These are phyloP conservation scores for Calocybe indica DNA, from an alignment of 768 basidiomycete genomes.

Conservation along the genomic window DNA sequence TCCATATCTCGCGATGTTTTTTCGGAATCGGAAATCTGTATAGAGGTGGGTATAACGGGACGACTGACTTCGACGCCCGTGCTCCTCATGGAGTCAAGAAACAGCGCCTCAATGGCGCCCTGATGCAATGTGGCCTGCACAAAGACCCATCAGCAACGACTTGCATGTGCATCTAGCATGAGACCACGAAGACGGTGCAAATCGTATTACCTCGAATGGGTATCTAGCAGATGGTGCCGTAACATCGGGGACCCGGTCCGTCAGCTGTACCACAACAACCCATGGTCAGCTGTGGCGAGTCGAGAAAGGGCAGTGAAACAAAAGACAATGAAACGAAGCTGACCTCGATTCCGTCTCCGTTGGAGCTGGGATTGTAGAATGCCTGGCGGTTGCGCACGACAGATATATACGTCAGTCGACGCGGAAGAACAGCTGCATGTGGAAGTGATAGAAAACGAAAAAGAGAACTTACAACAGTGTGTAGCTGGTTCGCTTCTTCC, in stretches of 20 bases:
- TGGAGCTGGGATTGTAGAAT: slow-evolving; percentile 62
- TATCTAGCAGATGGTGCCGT: slow-evolving; percentile 58
- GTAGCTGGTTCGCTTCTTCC: slow-evolving; percentile 61
- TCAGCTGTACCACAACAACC: slow-evolving; percentile 34
- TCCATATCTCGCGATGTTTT: slow-evolving; percentile 34
- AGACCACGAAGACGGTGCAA: neutral
- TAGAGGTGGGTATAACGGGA: slow-evolving; percentile 41
- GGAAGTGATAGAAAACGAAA: neutral
- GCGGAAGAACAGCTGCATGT: neutral
- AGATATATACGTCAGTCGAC: neutral
- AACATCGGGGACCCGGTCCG: slow-evolving; percentile 57
- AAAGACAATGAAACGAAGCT: slow-evolving; percentile 1
- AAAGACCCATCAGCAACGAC: neutral
- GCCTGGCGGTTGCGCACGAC: slow-evolving; percentile 35
- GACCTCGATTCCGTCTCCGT: slow-evolving; percentile 58
- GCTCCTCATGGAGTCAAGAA: slow-evolving; percentile 47
- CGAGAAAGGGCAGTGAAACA: neutral
- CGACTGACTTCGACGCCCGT: slow-evolving; percentile 45
- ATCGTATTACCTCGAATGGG: slow-evolving; percentile 54
- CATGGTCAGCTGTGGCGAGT: neutral
- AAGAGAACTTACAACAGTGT: slow-evolving; percentile 48
- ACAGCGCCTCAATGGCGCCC: slow-evolving; percentile 55
- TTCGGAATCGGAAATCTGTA: slow-evolving; percentile 39
- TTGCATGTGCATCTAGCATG: neutral
- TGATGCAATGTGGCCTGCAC: slow-evolving; percentile 53